These are phyloP conservation scores for Apiotrichum gracile DNA, from an alignment of 1,284 basidiomycete genomes.

Conservation along the genomic window DNA sequence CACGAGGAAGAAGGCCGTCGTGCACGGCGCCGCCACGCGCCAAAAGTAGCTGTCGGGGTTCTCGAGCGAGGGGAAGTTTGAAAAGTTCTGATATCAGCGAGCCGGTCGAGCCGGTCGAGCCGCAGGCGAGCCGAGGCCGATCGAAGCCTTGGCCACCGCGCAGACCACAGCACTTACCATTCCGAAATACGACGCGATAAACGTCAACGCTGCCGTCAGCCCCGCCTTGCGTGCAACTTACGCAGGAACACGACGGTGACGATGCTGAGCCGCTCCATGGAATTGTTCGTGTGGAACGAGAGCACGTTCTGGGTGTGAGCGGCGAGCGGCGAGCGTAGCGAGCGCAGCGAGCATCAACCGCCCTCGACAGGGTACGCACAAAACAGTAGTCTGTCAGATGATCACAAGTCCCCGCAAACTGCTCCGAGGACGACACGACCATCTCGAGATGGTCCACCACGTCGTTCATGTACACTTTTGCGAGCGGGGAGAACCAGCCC, in stretches of 20 bases:
- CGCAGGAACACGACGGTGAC: constrained; percentile 48
- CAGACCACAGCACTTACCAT: constrained; percentile 25
- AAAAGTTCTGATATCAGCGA: constrained; percentile 29
- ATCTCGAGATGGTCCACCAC: constrained; percentile 46
- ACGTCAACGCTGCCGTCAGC: constrained; percentile 22
- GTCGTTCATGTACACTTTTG: constrained; percentile 43
- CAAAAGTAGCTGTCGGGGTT: constrained; percentile 42
- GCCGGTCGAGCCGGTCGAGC: no score
- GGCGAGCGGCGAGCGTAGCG: no score
- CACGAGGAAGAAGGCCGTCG: constrained; percentile 43
- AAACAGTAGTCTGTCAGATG: constrained; percentile 47
- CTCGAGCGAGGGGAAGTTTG: constrained; percentile 29
- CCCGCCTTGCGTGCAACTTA: constrained; percentile 23
- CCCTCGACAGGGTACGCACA: constrained; percentile 22
- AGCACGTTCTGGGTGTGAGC: constrained; percentile 32
- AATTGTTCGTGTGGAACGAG: constrained; percentile 45
- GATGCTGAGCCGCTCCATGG: constrained; percentile 46
- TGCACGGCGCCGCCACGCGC: constrained; percentile 41
- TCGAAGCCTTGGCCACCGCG: background rate
- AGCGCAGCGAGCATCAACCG: background rate
- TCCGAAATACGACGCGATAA: constrained; percentile 35
- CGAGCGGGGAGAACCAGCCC: constrained; percentile 39
- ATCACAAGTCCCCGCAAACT: constrained; percentile 43
- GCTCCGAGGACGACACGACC: constrained; percentile 41
- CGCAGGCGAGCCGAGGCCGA: background rate